Base-by-base conservation (phyloP, 495 filamentous ascomycete species). In the Lasiosphaeriaceae sp. region DNA sequence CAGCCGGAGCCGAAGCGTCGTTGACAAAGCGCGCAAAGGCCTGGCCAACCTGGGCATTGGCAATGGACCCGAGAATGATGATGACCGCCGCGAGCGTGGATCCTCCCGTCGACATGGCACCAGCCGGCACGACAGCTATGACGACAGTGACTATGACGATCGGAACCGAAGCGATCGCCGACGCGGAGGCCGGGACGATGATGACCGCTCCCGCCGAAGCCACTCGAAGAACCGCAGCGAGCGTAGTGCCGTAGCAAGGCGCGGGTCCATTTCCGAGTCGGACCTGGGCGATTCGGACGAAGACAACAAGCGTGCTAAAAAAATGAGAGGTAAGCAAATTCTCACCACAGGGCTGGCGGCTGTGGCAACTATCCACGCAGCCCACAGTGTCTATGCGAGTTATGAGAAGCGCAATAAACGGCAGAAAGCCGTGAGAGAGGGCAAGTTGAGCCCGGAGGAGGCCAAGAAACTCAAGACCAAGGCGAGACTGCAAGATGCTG, bases 321-420 rank as follows among this genome's bases (percentile, higher is more conserved):
- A 92, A 70, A 82, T 93, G 80, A 84, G 83, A 77, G 84, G 87
- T 71, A 93, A 95, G 71, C 87, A 92, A 79, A 70, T 92, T 66
- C 63, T 96, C 57, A 92, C 90, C 47, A 85, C 89, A 47, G 90
- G 91, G 43, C 72, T 96, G 61, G 92, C 92, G 31, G 86, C 86
- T 51, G 87, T 95, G 56, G 92, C 92, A 54, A 94, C 92, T 37
- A 90, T 96, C 58, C 91, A 95, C 72, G 90, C 90, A 47, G 90
- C 87, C 8, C 87, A 95, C 68, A 84, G 80, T 54, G 80, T 96
- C 54, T 89, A 92, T 72, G 78, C 81, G 59, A 87, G 82, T 64
- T 80, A 92, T 75, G 86, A 89, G 70, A 86, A 87, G 62, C 83
- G 88, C 39, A 81, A 91, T 50, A 74, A 85, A 57, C 79, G 90